phyloP scores from a whole-genome alignment of 352 stramenopile species.

The Phytopythium litorale region DNA sequence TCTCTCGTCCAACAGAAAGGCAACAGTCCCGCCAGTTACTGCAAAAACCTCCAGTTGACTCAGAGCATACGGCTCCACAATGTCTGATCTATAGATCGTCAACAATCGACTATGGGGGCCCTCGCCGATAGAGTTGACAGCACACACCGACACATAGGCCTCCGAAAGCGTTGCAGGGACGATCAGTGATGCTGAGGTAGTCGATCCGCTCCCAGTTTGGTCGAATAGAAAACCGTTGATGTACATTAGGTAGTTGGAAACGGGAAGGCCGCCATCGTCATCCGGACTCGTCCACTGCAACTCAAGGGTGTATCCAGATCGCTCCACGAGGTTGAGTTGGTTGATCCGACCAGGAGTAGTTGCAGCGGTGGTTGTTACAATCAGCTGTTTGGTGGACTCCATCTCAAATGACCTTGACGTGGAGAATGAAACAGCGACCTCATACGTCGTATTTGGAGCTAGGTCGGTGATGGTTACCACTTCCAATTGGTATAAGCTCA shows the following conservation, averaged over 20 bases:
- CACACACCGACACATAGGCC: conserved; percentile 28
- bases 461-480: not conserved
- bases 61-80: conserved; percentile 7
- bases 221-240: conserved; percentile 32
- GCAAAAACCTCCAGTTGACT: conserved; percentile 5
- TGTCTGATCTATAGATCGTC: not conserved
- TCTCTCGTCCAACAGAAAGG: conserved; percentile 14
- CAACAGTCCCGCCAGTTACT: conserved; percentile 20
- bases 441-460: not conserved
- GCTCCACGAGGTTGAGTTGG: conserved; percentile 25
- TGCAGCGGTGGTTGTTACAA: conserved; percentile 21
- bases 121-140: conserved; percentile 30
- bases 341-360: conserved; percentile 36
- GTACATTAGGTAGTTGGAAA: conserved; percentile 39
- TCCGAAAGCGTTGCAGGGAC: not conserved
- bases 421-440: not conserved
- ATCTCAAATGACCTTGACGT: conserved; percentile 12
- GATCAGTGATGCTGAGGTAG: conserved; percentile 20
- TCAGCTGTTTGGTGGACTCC: conserved; percentile 15
- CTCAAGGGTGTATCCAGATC: conserved; percentile 23
- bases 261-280: conserved; percentile 35
- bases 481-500: not conserved
- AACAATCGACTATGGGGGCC: conserved; percentile 20
- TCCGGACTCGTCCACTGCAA: conserved; percentile 38
- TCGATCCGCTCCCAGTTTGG: conserved; percentile 16